Base-by-base conservation (phyloP, 2,329 filamentous ascomycete genomes). In the Penicillium sp. region DNA sequence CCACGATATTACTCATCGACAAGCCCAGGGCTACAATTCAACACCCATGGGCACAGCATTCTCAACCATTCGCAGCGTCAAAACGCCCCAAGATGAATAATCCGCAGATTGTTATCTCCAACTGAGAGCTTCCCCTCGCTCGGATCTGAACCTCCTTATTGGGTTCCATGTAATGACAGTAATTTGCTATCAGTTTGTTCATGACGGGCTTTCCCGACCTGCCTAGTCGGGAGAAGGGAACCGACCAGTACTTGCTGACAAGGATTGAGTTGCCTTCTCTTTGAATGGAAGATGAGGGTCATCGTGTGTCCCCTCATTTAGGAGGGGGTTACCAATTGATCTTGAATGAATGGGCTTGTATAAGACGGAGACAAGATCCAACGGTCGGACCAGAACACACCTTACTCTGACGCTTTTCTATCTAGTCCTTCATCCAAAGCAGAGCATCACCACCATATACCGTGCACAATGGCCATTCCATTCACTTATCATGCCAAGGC, bases 401-500 rank as follows among this genome's bases (percentile, higher is more conserved):
- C 14, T 51, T 51, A 28, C 46, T n/a, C 6, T 49, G 22, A 22
- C 7, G 6, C 19, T 38, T 35, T 52, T 2, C 51, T 10, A 28
- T 13, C 16, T 10, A 22, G n/a, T 10, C 28, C n/a, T 19, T 49
- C 46, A 33, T 10, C 13, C n/a, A 10, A 48, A 48, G 13, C 13
- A 28, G 2, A n/a, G 7, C 14, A 48, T 30, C 8, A 52, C 28
- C 14, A 52, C 28, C 11, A 14, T 16, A 42, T n/a, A 73, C 43
- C 63, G 79, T 25, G 30, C n/a, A 74, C 45, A 64, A 80, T 78
- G 77, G 58, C 76, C 33, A 68, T 73, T 55, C 70, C 73, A 40
- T 81, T 86, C 73, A 80, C 78, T 55, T 82, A 89, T 76, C 84
- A 82, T 73, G 70, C 81, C 54, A 81, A 86, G 70, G 86, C 85